A percentile compares a stretch with the other conserved stretches of the same genome.
These are phyloP conservation scores for Phytophthora tubulina DNA, from an alignment of 352 stramenopile genomes.

Conservation along the genomic window DNA sequence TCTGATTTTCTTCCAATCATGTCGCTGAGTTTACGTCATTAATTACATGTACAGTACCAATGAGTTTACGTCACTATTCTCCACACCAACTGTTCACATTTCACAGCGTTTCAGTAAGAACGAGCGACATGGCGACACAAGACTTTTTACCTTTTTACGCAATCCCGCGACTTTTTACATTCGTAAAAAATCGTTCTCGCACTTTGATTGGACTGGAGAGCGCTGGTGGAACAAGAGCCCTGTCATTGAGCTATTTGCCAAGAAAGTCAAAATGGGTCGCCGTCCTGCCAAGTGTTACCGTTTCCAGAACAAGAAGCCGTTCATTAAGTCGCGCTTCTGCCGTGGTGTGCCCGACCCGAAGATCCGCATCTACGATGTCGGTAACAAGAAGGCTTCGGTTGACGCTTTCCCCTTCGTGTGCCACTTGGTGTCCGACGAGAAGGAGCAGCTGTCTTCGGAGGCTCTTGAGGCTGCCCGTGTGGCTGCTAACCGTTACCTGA, in stretches of 20 bases:
- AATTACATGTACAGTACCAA: background rate
- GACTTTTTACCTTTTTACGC: background rate
- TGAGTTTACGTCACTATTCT: background rate
- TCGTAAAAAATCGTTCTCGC: no score
- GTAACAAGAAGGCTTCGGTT: slow-evolving; percentile 98
- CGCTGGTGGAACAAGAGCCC: background rate
- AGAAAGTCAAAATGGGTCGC: slow-evolving; percentile 52
- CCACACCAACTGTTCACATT: background rate
- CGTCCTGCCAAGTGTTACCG: slow-evolving; percentile 98
- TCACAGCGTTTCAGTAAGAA: no score
- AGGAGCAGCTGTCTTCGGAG: slow-evolving; percentile 96
- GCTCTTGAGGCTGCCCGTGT: slow-evolving; percentile 98
- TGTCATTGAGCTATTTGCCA: slow-evolving; percentile 51
- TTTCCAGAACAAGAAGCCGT: slow-evolving; percentile 99
- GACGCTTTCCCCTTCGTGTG: slow-evolving; percentile 99
- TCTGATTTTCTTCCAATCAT: slow-evolving; percentile 17
- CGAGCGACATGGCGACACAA: background rate
- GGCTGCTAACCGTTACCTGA: slow-evolving; percentile 99
- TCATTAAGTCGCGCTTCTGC: slow-evolving; percentile 99
- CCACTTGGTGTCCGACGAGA: slow-evolving; percentile 96
- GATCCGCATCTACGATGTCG: slow-evolving; percentile 99
- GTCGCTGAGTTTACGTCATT: background rate
- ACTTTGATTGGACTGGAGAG: slow-evolving; percentile 31
- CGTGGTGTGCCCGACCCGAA: slow-evolving; percentile 97
- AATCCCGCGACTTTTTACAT: background rate